Evolutionary conservation across 352 stramenopile species (phyloP), one percentile per base, ranked within the genome.

Genomic region (Phytopythium aichiense): DNA sequence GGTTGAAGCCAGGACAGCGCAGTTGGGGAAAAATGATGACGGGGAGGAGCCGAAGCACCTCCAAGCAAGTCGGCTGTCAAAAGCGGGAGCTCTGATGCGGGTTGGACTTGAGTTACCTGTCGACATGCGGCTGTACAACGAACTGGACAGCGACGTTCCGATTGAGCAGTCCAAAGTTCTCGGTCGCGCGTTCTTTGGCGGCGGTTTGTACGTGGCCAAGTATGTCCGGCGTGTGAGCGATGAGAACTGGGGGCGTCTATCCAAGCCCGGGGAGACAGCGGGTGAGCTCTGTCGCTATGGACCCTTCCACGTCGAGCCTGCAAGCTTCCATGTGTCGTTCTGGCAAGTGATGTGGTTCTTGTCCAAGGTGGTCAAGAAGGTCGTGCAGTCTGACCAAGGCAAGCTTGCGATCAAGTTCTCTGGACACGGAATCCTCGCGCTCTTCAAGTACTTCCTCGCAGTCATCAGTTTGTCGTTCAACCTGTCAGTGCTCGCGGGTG

Each of bases 401-500:
- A 69, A 74, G 43, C 57, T 81, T 1, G 16, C 25, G 16, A n/a
- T 73, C 23, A 82, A 81, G 42, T 31, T 67, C 6, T 8, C 68
- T 1, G 59, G 57, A 0, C 67, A 83, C 49, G 58, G 57, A 2
- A 15, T 69, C 2, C 59, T 87, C 16, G 52, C 67, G 3, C 15
- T 71, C 7, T 3, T 74, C 55, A 87, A 87, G 59, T 85, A 85
- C 62, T 76, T 85, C 42, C 54, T 87, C 16, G 62, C 64, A 0
- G 64, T 87, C 18, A 60, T 87, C 45, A 84, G 71, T 74, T 73
- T 87, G 45, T 85, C 75, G 5, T 87, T 87, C 76, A 87, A 87
- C 69, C 72, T 87, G 28, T 74, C 67, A 1, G 73, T 87, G 42
- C 58, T 87, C 8, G 65, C 69, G 1, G 67, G 59, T 0, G 74